Evolutionary conservation across 1,139 yeast species (phyloP).

Genomic region (Debaryomyces nepalensis): DNA sequence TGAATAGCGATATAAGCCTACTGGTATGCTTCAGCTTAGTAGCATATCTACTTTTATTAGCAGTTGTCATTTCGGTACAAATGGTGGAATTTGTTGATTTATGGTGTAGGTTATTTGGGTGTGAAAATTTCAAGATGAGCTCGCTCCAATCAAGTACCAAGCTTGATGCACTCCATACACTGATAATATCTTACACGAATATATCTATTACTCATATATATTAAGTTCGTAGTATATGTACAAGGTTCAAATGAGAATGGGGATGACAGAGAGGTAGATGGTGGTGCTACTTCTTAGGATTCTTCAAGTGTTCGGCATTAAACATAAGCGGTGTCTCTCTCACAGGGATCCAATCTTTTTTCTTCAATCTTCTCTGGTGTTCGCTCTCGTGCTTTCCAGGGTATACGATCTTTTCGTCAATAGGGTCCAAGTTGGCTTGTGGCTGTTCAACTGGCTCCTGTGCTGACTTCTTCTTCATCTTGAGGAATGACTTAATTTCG

Average conservation of each 20-base stretch:
- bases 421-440: constrained; percentile 59
- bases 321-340: constrained; percentile 43
- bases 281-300: constrained; percentile 5
- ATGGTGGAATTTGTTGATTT: not conserved
- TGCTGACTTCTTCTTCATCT: constrained; percentile 50
- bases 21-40: constrained; percentile 16
- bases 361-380: constrained; percentile 47
- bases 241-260: constrained; percentile 1
- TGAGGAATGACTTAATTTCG: constrained; percentile 77
- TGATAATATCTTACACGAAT: constrained; percentile 5
- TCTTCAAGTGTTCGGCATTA: constrained; percentile 19
- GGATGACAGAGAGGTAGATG: not conserved
- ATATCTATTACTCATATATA: constrained; percentile 9
- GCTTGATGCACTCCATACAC: too few relatives aligned
- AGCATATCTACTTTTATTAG: not conserved
- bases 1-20: constrained; percentile 29
- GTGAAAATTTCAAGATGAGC: constrained; percentile 12
- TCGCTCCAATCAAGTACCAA: constrained; percentile 2
- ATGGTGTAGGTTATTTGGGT: constrained; percentile 1
- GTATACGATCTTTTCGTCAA: constrained; percentile 69
- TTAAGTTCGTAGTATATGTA: constrained; percentile 9
- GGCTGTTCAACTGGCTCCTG: constrained; percentile 31
- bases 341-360: constrained; percentile 69
- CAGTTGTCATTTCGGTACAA: constrained; percentile 1
- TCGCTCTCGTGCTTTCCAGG: constrained; percentile 67